Evolutionary conservation across 768 basidiomycete genomes (phyloP).

Genomic region (Suillus ampliporus): DNA sequence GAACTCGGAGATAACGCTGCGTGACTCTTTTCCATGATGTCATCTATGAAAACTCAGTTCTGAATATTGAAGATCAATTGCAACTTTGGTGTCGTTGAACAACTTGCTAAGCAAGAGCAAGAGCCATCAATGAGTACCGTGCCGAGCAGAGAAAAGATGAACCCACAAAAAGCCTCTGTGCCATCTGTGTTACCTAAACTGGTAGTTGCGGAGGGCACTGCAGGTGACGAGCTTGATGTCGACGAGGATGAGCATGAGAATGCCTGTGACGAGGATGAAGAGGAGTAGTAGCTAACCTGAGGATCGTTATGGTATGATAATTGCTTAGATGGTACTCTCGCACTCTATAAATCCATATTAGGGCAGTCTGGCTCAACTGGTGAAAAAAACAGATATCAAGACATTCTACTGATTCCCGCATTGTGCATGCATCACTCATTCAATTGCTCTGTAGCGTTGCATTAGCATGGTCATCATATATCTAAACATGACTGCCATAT

Average conservation of each 20-base stretch:
- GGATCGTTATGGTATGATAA: no score
- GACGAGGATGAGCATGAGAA: no score
- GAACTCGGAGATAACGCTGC: no score
- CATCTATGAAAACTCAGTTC: no score
- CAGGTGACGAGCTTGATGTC: no score
- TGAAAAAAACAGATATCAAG: slow-evolving; percentile 2
- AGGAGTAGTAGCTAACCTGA: no score
- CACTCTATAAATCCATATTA: background rate
- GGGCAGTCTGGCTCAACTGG: slow-evolving; percentile 1
- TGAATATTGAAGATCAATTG: no score
- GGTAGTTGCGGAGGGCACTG: slow-evolving; percentile 16
- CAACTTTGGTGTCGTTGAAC: no score
- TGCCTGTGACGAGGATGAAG: slow-evolving; percentile 9
- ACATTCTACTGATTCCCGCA: background rate
- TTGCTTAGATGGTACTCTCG: background rate
- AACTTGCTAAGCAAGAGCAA: slow-evolving; percentile 4
- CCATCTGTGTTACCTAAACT: slow-evolving; percentile 22
- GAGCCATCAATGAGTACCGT: slow-evolving; percentile 7
- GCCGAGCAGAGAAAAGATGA: slow-evolving; percentile 12
- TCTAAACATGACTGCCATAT: background rate
- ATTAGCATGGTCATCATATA: background rate
- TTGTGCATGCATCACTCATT: background rate
- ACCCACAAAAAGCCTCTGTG: slow-evolving; percentile 7
- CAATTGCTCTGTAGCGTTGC: background rate
- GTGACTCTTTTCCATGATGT: no score